These are phyloP conservation scores for Rubroshorea leprosula DNA, from an alignment of 345 rosid genomes.

Conservation along the genomic window DNA sequence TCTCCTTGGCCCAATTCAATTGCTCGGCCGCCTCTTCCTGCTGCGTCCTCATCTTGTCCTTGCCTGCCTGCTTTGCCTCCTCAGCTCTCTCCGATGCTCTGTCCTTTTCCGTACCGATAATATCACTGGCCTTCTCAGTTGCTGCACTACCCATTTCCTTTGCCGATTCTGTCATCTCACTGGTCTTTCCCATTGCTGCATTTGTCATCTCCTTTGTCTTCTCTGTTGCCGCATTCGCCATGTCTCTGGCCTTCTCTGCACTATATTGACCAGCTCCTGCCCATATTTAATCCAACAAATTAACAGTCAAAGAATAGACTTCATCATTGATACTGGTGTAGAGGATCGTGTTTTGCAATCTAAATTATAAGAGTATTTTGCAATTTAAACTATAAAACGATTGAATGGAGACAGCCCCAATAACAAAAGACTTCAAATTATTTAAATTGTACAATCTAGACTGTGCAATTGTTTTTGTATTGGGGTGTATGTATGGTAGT, in stretches of 20 bases:
- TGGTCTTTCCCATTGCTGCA: constrained; percentile 9
- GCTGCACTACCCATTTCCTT: not conserved
- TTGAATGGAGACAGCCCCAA: not conserved
- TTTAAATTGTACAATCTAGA: too few relatives aligned
- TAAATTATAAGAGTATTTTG: too few relatives aligned
- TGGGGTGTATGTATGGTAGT: too few relatives aligned
- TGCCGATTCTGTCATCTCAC: not conserved
- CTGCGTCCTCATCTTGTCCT: constrained; percentile 6
- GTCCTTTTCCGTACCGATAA: not conserved
- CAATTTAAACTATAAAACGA: too few relatives aligned
- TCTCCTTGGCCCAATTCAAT: constrained; percentile 30
- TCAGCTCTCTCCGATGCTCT: not conserved
- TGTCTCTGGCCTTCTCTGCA: constrained; percentile 2
- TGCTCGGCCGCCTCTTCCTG: constrained; percentile 20
- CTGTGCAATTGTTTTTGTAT: too few relatives aligned
- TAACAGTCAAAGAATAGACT: too few relatives aligned
- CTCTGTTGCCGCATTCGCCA: not conserved
- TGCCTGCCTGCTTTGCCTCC: not conserved
- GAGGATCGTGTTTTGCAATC: too few relatives aligned
- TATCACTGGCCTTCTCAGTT: not conserved
- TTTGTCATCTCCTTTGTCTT: constrained; percentile 12
- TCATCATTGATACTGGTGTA: too few relatives aligned
- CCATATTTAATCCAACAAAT: not conserved
- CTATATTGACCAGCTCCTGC: constrained; percentile 18
- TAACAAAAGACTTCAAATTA: too few relatives aligned